Evolutionary conservation across 305 asterid genomes (phyloP).

Genomic region (Solanum hybrid): DNA sequence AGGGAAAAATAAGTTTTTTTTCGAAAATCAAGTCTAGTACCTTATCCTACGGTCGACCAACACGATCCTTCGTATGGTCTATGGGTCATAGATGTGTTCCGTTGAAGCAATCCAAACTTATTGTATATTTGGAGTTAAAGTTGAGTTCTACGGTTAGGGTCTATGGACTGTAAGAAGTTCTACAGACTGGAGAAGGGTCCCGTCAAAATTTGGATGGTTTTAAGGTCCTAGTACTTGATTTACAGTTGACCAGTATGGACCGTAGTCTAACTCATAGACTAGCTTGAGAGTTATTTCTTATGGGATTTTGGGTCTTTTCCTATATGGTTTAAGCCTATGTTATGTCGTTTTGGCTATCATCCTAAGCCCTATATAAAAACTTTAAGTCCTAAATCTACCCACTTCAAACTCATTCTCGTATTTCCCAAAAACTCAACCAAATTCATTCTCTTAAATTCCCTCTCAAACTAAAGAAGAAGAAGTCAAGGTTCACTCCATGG

Average conservation of each 20-base stretch:
- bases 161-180: neutral
- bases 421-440: neutral
- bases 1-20: neutral
- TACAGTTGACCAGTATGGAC: neutral
- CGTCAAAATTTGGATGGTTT: neutral
- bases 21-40: neutral
- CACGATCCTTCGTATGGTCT: neutral
- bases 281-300: neutral
- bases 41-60: neutral
- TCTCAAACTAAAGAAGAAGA: neutral
- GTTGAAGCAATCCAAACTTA: neutral
- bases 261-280: neutral
- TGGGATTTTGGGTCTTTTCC: neutral
- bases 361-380: neutral
- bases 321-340: neutral
- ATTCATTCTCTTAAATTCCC: neutral
- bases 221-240: neutral
- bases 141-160: neutral
- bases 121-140: neutral
- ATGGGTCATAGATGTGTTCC: neutral
- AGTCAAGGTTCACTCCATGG: neutral
- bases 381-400: neutral
- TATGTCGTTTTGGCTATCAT: neutral
- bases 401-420: neutral
- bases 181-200: neutral